Percentiles rank a stretch among this genome's conserved stretches.
Evolutionary conservation across 768 basidiomycete genomes (phyloP).

Genomic region (Macrolepiota fuliginosa): DNA sequence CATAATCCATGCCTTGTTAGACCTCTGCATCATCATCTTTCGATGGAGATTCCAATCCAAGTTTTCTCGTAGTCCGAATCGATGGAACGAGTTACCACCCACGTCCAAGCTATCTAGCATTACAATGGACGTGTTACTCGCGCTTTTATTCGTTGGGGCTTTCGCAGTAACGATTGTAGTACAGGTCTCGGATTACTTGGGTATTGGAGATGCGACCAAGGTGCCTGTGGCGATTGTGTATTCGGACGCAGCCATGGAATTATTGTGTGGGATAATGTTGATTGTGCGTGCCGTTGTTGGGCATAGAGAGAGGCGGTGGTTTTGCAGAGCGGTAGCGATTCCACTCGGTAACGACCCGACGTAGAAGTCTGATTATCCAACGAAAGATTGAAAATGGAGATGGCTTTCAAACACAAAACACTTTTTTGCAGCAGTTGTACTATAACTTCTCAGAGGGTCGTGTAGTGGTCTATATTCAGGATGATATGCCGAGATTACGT

Average conservation of each 20-base stretch:
- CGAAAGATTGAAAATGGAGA: neutral
- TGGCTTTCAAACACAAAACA: neutral
- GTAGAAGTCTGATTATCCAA: neutral
- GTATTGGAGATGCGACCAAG: neutral
- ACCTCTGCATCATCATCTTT: neutral
- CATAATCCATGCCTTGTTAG: neutral
- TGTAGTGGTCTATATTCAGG: no score
- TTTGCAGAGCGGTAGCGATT: neutral
- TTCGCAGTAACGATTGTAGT: neutral
- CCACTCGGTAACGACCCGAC: neutral
- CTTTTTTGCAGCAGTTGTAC: no score
- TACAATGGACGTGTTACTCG: neutral
- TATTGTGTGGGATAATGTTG: slow-evolving; percentile 2
- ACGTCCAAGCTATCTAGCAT: neutral
- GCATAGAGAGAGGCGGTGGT: neutral
- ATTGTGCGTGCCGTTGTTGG: neutral
- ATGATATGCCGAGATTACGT: neutral
- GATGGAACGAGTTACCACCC: neutral
- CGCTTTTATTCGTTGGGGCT: neutral
- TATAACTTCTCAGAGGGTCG: neutral
- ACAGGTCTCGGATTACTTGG: neutral
- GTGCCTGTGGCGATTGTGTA: neutral
- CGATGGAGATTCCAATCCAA: neutral
- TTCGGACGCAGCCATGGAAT: slow-evolving; percentile 1
- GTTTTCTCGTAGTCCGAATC: neutral